Percentiles rank a stretch among this genome's conserved stretches.
These are phyloP conservation scores for Leishmania amazonensis DNA, from an alignment of 208 protist species.

Conservation along the genomic window DNA sequence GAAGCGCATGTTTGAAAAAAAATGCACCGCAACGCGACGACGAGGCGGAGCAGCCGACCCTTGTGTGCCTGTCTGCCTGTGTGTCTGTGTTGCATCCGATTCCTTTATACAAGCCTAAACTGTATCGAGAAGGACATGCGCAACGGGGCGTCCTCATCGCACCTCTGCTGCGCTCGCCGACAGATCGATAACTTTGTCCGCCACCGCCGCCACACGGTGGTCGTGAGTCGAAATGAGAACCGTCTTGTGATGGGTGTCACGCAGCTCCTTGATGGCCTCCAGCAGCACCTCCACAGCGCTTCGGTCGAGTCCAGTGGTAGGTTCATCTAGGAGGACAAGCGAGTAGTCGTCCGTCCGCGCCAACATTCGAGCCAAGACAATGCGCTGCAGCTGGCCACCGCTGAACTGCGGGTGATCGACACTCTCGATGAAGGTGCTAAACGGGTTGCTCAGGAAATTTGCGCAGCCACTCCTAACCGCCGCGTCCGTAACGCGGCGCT, in stretches of 20 bases:
- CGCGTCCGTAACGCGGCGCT: conserved; percentile 35
- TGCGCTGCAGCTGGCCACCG: conserved; percentile 81
- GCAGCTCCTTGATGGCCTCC: conserved; percentile 52
- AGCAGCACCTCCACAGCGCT: conserved; percentile 48
- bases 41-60: not conserved
- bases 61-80: not conserved
- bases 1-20: not conserved
- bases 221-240: conserved; percentile 82
- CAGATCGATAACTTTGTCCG: conserved; percentile 59
- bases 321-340: conserved; percentile 78
- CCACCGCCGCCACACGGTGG: conserved; percentile 50
- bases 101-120: not conserved
- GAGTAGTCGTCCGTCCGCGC: conserved; percentile 40
- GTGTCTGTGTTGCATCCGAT: not conserved
- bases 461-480: conserved; percentile 47
- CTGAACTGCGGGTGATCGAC: conserved; percentile 77
- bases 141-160: not conserved
- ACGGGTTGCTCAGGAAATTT: conserved; percentile 62
- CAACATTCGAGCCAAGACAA: conserved; percentile 77
- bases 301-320: conserved; percentile 72
- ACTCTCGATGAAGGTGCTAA: conserved; percentile 61
- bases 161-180: conserved; percentile 2
- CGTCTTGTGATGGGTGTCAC: conserved; percentile 64
- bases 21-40: not conserved
- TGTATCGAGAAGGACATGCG: too few relatives aligned